Percentiles rank a stretch among this genome's conserved stretches.
These are phyloP conservation scores for Candida verbasci DNA, from an alignment of 805 yeast genomes.

Conservation along the genomic window DNA sequence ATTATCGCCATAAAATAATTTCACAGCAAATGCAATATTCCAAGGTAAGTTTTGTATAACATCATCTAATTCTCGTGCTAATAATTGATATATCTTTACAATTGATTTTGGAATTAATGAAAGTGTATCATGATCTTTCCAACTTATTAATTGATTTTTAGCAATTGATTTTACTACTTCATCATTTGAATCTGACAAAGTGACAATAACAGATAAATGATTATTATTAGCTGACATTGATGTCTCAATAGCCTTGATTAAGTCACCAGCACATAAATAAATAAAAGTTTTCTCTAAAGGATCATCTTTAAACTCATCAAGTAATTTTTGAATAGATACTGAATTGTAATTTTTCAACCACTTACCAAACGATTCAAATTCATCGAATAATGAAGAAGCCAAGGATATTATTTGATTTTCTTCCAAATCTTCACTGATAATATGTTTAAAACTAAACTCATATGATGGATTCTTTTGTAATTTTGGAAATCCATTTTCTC, in stretches of 20 bases:
- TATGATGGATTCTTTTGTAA: conserved; percentile 7
- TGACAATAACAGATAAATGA: conserved; percentile 66
- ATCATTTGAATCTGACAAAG: conserved; percentile 71
- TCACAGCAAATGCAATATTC: conserved; percentile 56
- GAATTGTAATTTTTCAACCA: conserved; percentile 55
- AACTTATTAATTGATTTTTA: conserved; percentile 54
- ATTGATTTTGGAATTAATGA: conserved; percentile 49
- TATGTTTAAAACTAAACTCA: conserved; percentile 16
- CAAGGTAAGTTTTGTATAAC: conserved; percentile 53
- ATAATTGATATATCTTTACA: conserved; percentile 57
- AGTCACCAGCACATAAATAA: conserved; percentile 48
- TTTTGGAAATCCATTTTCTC: conserved; percentile 26
- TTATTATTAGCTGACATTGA: conserved; percentile 61
- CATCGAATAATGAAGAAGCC: conserved; percentile 53
- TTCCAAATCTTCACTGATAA: conserved; percentile 15
- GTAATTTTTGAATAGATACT: conserved; percentile 25
- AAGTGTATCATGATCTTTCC: conserved; percentile 42
- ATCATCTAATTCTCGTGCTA: conserved; percentile 48
- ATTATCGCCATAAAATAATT: conserved; percentile 58
- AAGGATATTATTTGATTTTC: conserved; percentile 46
- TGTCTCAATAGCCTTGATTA: conserved; percentile 55
- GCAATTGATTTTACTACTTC: conserved; percentile 54
- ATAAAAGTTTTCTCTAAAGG: conserved; percentile 49
- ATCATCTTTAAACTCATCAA: conserved; percentile 23
- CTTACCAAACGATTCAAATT: conserved; percentile 30